Base-by-base conservation (phyloP, 2,329 filamentous ascomycete species). In the Knoxdaviesia capensis region DNA sequence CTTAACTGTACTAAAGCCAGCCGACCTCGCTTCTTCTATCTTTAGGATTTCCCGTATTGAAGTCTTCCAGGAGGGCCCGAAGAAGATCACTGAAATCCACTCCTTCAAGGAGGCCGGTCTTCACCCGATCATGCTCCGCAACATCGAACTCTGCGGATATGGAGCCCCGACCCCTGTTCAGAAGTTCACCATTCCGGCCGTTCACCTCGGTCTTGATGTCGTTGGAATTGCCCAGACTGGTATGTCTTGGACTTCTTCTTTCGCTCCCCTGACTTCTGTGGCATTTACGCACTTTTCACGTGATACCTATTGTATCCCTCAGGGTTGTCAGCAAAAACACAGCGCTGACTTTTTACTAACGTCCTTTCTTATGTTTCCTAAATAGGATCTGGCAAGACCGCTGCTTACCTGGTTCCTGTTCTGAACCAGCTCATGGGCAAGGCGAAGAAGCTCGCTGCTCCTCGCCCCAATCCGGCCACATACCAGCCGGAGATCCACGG, bases 381-480 rank as follows among this genome's bases (percentile, higher is more conserved):
- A 47, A 5, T 40, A 94, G 88, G 90, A 20, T 96, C 88, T 30
- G 90, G 90, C 41, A 98, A 98, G 66, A 98, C 90, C 0, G 88
- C 82, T 0, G 87, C 90, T 0, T 98, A 90, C 54, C 61, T 98
- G 5, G 74, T 94, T 43, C 90, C 90, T 0, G 82, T 93, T 45
- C 54, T 96, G 41, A 93, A 86, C 46, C 80, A 82, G 56, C 63
- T 98, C 28, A 94, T 96, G 85, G 90, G 90, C 30, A 96, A 96
- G 62, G 85, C 82, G 5, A 90, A 86, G 62, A 87, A 86, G 60
- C 63, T 94, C 6, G 78, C 79, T 1, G 87, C 83, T 5, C 69
- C 75, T 38, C 80, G 87, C 5, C 85, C 87, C 0, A 76, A 79
- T 47, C 65, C 72, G 0, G 56, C 58, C 1, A 66, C 61, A 0